Base-by-base conservation (phyloP, 805 yeast genomes). In the Candida rishiriensis region DNA sequence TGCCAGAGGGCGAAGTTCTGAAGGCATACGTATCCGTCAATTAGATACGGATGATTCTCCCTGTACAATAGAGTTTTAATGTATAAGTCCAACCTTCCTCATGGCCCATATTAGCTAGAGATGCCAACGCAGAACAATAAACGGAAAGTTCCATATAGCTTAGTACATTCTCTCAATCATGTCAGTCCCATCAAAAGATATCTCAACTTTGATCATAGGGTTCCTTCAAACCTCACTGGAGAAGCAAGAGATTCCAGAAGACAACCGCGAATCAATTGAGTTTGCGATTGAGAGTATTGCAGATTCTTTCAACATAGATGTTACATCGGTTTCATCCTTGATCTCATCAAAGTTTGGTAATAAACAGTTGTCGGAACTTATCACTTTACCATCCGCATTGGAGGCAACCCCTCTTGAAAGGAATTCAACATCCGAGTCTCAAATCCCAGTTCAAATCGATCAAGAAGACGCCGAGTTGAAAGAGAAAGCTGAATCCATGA, bases 251-350 rank as follows among this genome's bases (percentile, higher is more conserved):
- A 77, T 90, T 38, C 67, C 83, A 32, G 85, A 81, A 50, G 98
- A 91, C 51, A 87, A 82, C 60, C 74, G 75, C 44, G 98, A 93
- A 55, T 88, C 97, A 10, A 73, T 91, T 54, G 97, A 89, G 53
- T 95, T 91, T 41, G 98, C 98, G 48, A 76, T 89, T 53, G 96
- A 88, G 60, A 88, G 97, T 70, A 79, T 93, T 46, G 79, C 86
- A 18, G 98, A 90, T 56, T 88, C 95, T 10, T 91, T 84, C 53
- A 82, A 75, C 21, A 70, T 68, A 17, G 73, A 73, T 31, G 54
- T 65, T 31, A 58, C 61, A 29, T 55, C 62, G 5, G 49, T 64
- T 5, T 59, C 57, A 32, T 53, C 61, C 2, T 48, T 66, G 9
- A 50, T 68, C 11, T 48, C 63, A 15, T 28, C 51, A 29, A 73